Evolutionary conservation across 2,329 filamentous ascomycete species (phyloP), one percentile per base, ranked within the genome.

Genomic region (Fusarium continuum): DNA sequence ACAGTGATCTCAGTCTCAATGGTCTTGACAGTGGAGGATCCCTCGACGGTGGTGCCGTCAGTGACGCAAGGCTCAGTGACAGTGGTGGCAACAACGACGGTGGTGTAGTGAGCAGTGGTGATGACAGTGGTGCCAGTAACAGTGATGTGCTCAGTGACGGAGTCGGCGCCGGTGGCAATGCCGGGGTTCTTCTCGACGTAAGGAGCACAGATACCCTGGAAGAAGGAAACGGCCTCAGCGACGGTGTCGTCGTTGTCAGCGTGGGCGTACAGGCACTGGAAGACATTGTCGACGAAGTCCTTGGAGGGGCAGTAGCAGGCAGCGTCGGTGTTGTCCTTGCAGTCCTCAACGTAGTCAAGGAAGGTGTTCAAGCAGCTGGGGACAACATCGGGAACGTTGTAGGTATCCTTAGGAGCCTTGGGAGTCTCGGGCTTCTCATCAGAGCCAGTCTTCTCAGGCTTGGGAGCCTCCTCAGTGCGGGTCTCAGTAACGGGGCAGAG

Each of bases 291-390:
- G 73, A 93, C 91, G 79, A 95, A 94, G 51, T 86, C 80, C 59
- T 83, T 76, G 74, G 90, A 85, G 69, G 91, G 90, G 87, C 94
- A 98, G 89, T 91, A 97, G 87, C 94, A 98, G 67, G 80, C 78
- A 57, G 83, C 79, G 73, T 97, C 92, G 36, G 90, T 89, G 88
- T 97, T 97, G 80, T 91, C 88, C 70, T 84, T 83, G 86, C 94
- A 98, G 74, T 85, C 81, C 46, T 72, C 59, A 45, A 90, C 85
- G 60, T 83, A 79, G 75, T 86, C 85, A 72, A 96, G 79, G 91
- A 92, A 97, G 72, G 93, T 96, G 85, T 94, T 95, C 79, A 98
- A 81, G 83, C 94, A 98, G 74, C 87, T 87, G 64, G 94, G 93
- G 44, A 97, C 89, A 41, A 93, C 85, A 22, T 82, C 79, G 55